phyloP scores from a whole-genome alignment of 2,329 filamentous ascomycete genomes.

The Stagonosporopsis cucurbitacearum region DNA sequence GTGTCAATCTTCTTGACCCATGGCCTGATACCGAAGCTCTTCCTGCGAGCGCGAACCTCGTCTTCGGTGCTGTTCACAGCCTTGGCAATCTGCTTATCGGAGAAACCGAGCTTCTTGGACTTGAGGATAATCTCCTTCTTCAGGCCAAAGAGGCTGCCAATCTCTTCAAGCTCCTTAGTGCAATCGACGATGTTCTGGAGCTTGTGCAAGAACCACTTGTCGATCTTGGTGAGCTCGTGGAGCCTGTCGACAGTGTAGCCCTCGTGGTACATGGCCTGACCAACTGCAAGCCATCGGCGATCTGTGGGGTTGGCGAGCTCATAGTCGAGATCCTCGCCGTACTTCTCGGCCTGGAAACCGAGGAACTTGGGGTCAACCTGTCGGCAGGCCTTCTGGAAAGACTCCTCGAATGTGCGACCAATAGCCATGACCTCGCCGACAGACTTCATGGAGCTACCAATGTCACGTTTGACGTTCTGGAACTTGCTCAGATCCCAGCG shows the following conservation, averaged over 20 bases:
- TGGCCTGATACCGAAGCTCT: slow-evolving; percentile 86
- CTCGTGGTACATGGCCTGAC: slow-evolving; percentile 97
- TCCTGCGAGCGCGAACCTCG: slow-evolving; percentile 82
- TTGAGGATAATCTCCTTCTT: slow-evolving; percentile 88
- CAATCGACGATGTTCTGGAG: slow-evolving; percentile 95
- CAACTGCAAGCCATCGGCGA: slow-evolving; percentile 95
- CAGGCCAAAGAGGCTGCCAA: slow-evolving; percentile 80
- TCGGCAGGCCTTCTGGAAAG: slow-evolving; percentile 97
- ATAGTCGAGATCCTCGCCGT: slow-evolving; percentile 83
- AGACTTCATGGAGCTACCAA: slow-evolving; percentile 98
- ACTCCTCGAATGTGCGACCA: slow-evolving; percentile 97
- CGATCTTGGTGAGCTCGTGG: slow-evolving; percentile 95
- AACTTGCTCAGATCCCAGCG: slow-evolving; percentile 99
- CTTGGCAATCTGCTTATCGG: slow-evolving; percentile 89
- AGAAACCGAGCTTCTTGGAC: slow-evolving; percentile 98
- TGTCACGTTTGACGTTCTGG: slow-evolving; percentile 97
- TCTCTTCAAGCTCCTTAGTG: slow-evolving; percentile 81
- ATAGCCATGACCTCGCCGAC: slow-evolving; percentile 99
- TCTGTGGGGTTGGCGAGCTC: slow-evolving; percentile 93
- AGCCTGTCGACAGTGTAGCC: slow-evolving; percentile 91
- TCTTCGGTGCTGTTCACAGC: slow-evolving; percentile 88
- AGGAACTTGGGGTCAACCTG: slow-evolving; percentile 92
- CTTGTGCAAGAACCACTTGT: slow-evolving; percentile 99
- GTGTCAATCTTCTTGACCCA: slow-evolving; percentile 99
- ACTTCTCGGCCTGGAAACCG: slow-evolving; percentile 94